These are phyloP conservation scores for Dactylellina drechsleri DNA, from an alignment of 2,329 filamentous ascomycete species.

Conservation along the genomic window DNA sequence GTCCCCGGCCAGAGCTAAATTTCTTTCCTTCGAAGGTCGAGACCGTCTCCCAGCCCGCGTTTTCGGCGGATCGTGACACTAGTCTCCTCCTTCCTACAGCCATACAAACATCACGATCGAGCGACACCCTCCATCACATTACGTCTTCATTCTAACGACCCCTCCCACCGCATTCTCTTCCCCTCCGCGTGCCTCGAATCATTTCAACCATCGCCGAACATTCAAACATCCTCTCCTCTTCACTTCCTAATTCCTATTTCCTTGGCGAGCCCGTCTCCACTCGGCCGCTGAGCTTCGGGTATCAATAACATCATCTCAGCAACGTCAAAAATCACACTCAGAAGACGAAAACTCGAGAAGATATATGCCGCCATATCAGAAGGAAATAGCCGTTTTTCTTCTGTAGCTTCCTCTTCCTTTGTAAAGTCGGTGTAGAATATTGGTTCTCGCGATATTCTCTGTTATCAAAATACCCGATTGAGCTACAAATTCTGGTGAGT, in stretches of 20 bases:
- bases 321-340: no score
- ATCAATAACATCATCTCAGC: no score
- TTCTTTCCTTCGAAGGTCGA: neutral
- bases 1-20: neutral
- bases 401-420: no score
- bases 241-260: no score
- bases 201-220: neutral
- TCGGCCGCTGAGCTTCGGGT: no score
- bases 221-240: neutral
- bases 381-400: no score
- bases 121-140: constrained; percentile 1
- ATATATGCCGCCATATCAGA: no score
- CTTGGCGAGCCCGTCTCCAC: neutral
- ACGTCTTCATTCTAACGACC: neutral
- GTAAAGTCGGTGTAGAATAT: no score
- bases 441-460: no score
- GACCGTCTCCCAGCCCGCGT: constrained; percentile 17
- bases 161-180: neutral
- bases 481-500: no score
- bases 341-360: no score
- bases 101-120: neutral
- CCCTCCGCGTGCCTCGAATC: neutral
- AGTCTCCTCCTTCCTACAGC: constrained; percentile 12
- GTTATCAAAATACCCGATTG: no score
- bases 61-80: constrained; percentile 40